phyloP scores from a whole-genome alignment of 1,284 basidiomycete species.

The Tetrapyrgos nigripes region DNA sequence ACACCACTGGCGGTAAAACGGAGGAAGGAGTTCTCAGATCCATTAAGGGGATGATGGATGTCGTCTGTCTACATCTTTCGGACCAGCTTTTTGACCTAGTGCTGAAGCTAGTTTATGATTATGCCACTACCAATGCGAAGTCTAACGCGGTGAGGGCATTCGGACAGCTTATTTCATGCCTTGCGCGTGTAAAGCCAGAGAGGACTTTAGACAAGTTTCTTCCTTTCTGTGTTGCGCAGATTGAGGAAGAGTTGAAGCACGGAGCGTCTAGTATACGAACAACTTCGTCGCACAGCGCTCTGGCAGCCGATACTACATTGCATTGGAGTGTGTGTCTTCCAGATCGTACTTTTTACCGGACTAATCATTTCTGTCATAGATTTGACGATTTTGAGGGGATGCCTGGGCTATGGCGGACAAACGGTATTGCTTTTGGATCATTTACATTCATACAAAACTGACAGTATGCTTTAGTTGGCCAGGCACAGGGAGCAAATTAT shows the following conservation, averaged over 20 bases:
- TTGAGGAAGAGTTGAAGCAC: conserved; percentile 86
- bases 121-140: conserved; percentile 86
- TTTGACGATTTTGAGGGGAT: conserved; percentile 80
- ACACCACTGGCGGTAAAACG: conserved; percentile 85
- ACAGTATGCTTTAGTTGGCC: conserved; percentile 59
- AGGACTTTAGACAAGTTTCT: conserved; percentile 85
- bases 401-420: conserved; percentile 75
- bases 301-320: conserved; percentile 89
- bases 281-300: conserved; percentile 83
- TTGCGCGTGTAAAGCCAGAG: conserved; percentile 82
- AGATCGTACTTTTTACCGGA: conserved; percentile 8
- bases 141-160: conserved; percentile 92
- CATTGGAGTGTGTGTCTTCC: conserved; percentile 83
- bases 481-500: conserved; percentile 75
- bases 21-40: conserved; percentile 87
- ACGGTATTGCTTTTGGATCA: conserved; percentile 48
- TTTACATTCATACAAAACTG: conserved; percentile 10
- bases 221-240: conserved; percentile 81
- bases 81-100: conserved; percentile 89
- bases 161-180: conserved; percentile 87
- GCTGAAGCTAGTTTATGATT: conserved; percentile 86
- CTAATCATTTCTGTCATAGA: conserved; percentile 48
- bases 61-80: conserved; percentile 88
- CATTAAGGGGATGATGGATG: conserved; percentile 84
- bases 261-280: conserved; percentile 94